phyloP scores from a whole-genome alignment of 2,329 filamentous ascomycete species.

The Thielaviopsis euricoi region DNA sequence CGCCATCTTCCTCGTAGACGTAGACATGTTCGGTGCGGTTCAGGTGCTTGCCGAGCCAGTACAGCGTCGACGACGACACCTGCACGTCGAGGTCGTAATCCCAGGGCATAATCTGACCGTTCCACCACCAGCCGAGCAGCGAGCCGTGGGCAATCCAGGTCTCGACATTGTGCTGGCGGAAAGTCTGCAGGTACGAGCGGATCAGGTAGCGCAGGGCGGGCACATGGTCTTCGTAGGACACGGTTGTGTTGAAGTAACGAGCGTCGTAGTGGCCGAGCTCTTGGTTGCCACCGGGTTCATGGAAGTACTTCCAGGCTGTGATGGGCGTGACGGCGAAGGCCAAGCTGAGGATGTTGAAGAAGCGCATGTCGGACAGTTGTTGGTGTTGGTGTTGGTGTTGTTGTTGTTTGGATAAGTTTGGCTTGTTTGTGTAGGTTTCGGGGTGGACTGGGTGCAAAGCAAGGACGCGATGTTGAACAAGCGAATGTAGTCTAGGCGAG shows the following conservation, averaged over 20 bases:
- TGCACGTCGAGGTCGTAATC: conserved; percentile 76
- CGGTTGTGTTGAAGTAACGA: conserved; percentile 48
- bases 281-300: conserved; percentile 43
- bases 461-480: not conserved
- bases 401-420: no score
- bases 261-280: conserved; percentile 57
- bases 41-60: conserved; percentile 44
- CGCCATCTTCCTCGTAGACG: conserved; percentile 27
- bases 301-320: conserved; percentile 40
- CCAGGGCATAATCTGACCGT: conserved; percentile 61
- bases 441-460: not conserved
- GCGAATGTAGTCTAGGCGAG: no score
- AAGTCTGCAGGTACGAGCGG: conserved; percentile 54
- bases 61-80: conserved; percentile 49
- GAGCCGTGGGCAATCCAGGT: conserved; percentile 82
- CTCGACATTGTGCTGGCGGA: conserved; percentile 48
- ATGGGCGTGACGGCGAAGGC: conserved; percentile 9
- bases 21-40: conserved; percentile 54
- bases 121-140: conserved; percentile 82
- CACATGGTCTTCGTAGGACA: conserved; percentile 51
- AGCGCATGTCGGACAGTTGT: conserved; percentile 6
- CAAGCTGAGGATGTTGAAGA: conserved; percentile 7
- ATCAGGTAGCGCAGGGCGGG: conserved; percentile 52
- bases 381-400: not conserved
- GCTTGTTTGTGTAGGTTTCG: not conserved